A percentile compares a stretch with the other conserved stretches of the same genome.
Conservation (phyloP, 108 stramenopile genomes). For the Conticribra guillardii region DNA sequence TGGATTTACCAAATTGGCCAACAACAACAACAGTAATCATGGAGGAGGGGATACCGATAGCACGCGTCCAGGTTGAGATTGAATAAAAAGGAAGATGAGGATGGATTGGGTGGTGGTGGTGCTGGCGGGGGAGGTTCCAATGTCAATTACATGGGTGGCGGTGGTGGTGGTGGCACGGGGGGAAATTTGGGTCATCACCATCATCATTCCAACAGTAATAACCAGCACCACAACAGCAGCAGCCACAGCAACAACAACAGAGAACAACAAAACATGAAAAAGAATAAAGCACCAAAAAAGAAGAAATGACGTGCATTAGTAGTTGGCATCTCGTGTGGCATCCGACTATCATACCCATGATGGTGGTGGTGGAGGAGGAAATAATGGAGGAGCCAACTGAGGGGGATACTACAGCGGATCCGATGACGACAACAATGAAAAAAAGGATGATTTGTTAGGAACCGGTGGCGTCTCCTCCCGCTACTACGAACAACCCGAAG, state of each 20-base stretch:
- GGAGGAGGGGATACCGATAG: background rate
- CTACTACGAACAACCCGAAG: constrained; percentile 74
- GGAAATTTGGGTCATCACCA: no score
- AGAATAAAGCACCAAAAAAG: constrained; percentile 23
- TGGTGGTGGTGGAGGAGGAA: no score
- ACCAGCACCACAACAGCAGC: no score
- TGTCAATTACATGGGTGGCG: background rate
- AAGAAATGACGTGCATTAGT: constrained; percentile 40
- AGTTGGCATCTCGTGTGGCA: constrained; percentile 49
- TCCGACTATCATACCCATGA: constrained; percentile 16
- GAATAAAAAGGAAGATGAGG: constrained; percentile 48
- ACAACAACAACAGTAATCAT: no score
- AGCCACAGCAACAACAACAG: no score
- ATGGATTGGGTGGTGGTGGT: no score
- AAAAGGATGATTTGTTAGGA: constrained; percentile 16
- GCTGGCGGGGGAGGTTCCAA: constrained; percentile 1
- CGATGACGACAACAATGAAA: constrained; percentile 24
- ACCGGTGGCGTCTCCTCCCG: constrained; percentile 6
- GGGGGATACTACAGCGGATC: constrained; percentile 5
- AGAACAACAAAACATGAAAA: no score
- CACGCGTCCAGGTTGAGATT: constrained; percentile 35
- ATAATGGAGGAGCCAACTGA: no score
- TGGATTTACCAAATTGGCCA: no score
- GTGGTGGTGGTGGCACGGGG: background rate
- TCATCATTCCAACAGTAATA: no score